Evolutionary conservation across 768 basidiomycete genomes (phyloP).

Genomic region (Boletus edulis): DNA sequence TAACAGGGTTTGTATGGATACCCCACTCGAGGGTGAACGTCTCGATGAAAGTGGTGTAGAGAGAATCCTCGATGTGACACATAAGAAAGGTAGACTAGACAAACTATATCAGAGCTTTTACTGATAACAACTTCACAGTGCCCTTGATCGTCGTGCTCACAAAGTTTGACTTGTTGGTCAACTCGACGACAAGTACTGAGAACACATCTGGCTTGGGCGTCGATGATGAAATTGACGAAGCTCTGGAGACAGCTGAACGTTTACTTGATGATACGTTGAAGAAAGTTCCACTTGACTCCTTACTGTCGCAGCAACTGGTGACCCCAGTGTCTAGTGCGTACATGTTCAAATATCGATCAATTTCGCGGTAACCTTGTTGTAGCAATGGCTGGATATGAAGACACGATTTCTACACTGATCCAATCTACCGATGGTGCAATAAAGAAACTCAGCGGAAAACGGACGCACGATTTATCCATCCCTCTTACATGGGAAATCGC

Average conservation of each 20-base stretch:
- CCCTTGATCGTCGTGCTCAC: slow-evolving; percentile 5
- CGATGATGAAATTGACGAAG: not conserved
- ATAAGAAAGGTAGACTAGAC: slow-evolving; percentile 1
- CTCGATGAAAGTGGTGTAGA: slow-evolving; percentile 8
- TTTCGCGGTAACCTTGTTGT: no score
- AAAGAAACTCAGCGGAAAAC: not conserved
- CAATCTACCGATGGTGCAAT: slow-evolving; percentile 2
- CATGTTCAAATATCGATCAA: no score
- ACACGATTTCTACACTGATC: not conserved
- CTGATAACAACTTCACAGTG: not conserved
- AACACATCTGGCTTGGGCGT: no score
- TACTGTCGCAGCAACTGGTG: no score
- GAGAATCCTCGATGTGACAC: slow-evolving; percentile 2
- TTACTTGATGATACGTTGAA: no score
- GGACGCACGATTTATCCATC: not conserved
- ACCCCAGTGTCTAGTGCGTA: no score
- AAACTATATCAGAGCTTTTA: not conserved
- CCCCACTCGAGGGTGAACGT: slow-evolving; percentile 4
- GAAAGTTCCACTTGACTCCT: no score
- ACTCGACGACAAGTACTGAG: not conserved
- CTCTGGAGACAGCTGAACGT: not conserved
- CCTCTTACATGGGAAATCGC: slow-evolving; percentile 7
- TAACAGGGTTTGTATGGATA: slow-evolving; percentile 4
- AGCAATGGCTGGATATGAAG: no score
- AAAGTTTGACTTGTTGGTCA: slow-evolving; percentile 4